phyloP scores from a whole-genome alignment of 495 filamentous ascomycete genomes.

The Aspergillus asperescens region DNA sequence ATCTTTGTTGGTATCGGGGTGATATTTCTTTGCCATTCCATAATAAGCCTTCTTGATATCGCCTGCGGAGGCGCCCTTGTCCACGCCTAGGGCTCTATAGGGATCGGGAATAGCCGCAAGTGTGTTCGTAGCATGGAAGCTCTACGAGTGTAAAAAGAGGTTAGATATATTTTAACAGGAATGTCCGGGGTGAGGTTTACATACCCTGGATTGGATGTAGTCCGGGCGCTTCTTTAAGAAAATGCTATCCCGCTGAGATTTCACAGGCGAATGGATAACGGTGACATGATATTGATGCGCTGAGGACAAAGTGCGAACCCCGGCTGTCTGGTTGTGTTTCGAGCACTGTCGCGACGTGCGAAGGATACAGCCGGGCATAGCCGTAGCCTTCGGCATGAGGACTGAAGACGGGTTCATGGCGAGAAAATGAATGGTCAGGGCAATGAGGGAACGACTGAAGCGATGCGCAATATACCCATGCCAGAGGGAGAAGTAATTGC shows the following conservation, averaged over 20 bases:
- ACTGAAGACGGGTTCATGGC: constrained; percentile 40
- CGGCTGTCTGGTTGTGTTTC: constrained; percentile 24
- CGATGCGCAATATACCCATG: constrained; percentile 9
- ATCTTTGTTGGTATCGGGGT: constrained; percentile 97
- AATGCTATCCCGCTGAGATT: constrained; percentile 20
- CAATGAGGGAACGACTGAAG: background rate
- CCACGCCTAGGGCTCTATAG: constrained; percentile 80
- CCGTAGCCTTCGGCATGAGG: constrained; percentile 44
- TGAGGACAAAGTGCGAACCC: constrained; percentile 21
- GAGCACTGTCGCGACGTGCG: constrained; percentile 38
- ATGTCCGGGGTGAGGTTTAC: constrained; percentile 11
- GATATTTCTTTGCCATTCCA: constrained; percentile 94
- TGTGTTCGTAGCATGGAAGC: constrained; percentile 68
- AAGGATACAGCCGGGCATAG: constrained; percentile 40
- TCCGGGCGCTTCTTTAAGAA: constrained; percentile 12
- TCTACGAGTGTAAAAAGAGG: constrained; percentile 37
- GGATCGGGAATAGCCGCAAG: constrained; percentile 68
- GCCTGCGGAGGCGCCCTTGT: constrained; percentile 66
- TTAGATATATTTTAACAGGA: constrained; percentile 4
- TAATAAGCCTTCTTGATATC: constrained; percentile 99
- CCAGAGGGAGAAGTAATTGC: background rate
- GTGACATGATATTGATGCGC: constrained; percentile 29
- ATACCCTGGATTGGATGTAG: constrained; percentile 27
- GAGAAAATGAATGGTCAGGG: constrained; percentile 3
- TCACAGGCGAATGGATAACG: constrained; percentile 19